Base-by-base conservation (phyloP, 441 rosid species). In the Theobroma grandiflorum region DNA sequence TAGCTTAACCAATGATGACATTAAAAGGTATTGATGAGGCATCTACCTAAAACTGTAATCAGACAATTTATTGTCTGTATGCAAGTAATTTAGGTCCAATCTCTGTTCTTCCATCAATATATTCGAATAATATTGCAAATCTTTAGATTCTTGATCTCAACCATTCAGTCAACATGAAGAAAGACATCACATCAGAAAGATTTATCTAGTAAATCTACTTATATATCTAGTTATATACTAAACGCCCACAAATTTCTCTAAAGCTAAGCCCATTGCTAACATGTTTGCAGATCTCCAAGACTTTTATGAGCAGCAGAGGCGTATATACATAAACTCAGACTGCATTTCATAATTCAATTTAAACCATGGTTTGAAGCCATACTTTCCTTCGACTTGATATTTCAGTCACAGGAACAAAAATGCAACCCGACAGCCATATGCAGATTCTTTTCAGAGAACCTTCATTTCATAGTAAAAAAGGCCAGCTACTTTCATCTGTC, bases 401-500 rank as follows among this genome's bases (percentile, higher is more conserved):
- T 35, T 16, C 69, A 67, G 35, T 74, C 40, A 12, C 53, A 4
- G 52, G 53, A 74, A 74, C 42, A 57, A 57, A 33, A 40, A 63
- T 35, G 6, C 45, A 64, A 1, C 0, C 35, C 2, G 12, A 72
- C 49, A 52, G 33, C 31, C 16, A 35, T 2, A 2, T 26, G 16
- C n/a, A 15, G 63, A 37, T 57, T 37, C 8, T 40, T 12, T 40
- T 40, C 20, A 26, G 2, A 26, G 50, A 37, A 33, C 16, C 31
- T 33, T 40, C 79, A 52, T 72, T 72, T 72, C 76, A 53, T 52
- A n/a, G 76, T 9, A 35, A 33, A 52, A 33, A 43, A 50, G 33
- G 42, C 40, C 61, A 72, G 16, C 26, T 31, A 52, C 62, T 72
- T 72, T 72, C 62, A 72, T 18, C 8, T 26, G 61, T 4, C 15